Evolutionary conservation across 768 basidiomycete species (phyloP).

Genomic region (Suillus weaverae): DNA sequence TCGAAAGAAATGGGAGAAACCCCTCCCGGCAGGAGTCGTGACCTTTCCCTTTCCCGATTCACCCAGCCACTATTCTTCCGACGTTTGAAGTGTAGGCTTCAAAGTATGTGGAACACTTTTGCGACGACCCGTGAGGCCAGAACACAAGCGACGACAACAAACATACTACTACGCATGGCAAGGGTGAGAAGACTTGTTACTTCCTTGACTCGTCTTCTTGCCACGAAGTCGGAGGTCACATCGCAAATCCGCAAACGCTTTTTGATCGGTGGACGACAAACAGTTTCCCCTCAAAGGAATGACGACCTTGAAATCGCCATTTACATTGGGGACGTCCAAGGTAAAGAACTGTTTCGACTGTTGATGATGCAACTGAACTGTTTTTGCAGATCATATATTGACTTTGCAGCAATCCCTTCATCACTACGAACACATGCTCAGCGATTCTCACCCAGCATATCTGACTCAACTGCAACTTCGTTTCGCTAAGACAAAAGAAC

Average conservation of each 20-base stretch:
- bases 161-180: slow-evolving; percentile 75
- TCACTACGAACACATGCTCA: slow-evolving; percentile 87
- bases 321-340: slow-evolving; percentile 91
- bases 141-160: slow-evolving; percentile 41
- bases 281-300: slow-evolving; percentile 35
- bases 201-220: slow-evolving; percentile 70
- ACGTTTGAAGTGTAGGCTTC: slow-evolving; percentile 35
- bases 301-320: slow-evolving; percentile 74
- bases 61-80: slow-evolving; percentile 32
- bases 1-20: not conserved
- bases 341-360: slow-evolving; percentile 39
- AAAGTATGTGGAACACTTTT: slow-evolving; percentile 8
- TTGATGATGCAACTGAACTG: slow-evolving; percentile 3
- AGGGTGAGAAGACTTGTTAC: slow-evolving; percentile 77
- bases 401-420: slow-evolving; percentile 80
- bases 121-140: slow-evolving; percentile 10
- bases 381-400: slow-evolving; percentile 76
- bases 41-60: slow-evolving; percentile 25
- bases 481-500: slow-evolving; percentile 57
- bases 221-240: slow-evolving; percentile 81
- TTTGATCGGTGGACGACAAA: slow-evolving; percentile 26
- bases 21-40: slow-evolving; percentile 8
- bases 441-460: slow-evolving; percentile 86
- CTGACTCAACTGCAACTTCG: slow-evolving; percentile 71
- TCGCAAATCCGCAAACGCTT: slow-evolving; percentile 78